These are phyloP conservation scores for Albatrellus ellisii DNA, from an alignment of 768 basidiomycete species.

Conservation along the genomic window DNA sequence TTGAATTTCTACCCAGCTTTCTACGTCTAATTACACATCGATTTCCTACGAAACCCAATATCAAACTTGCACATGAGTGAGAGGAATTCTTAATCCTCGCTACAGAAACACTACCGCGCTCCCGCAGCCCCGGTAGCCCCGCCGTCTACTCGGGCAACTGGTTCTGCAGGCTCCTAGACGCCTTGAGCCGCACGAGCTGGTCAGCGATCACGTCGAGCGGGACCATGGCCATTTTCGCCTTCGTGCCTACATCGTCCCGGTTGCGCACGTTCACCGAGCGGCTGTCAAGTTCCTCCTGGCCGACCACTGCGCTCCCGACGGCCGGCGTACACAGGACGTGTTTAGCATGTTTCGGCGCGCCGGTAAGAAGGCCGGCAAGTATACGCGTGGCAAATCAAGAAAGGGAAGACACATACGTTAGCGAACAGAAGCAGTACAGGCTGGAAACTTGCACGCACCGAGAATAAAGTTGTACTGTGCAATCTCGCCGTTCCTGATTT, in stretches of 20 bases:
- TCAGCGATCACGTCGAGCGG: conserved; percentile 56
- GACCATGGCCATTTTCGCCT: conserved; percentile 65
- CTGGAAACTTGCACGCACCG: conserved; percentile 35
- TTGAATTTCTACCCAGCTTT: too few species aligned
- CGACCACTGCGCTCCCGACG: conserved; percentile 54
- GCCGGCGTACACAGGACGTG: not conserved
- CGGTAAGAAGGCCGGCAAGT: not conserved
- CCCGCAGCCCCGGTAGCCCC: not conserved
- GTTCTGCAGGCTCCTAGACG: conserved; percentile 37
- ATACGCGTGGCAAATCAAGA: not conserved
- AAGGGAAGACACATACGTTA: conserved; percentile 3
- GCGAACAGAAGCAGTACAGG: not conserved
- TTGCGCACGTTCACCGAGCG: conserved; percentile 92
- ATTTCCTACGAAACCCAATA: too few species aligned
- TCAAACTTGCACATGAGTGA: not conserved
- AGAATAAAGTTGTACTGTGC: conserved; percentile 98
- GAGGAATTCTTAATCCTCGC: not conserved
- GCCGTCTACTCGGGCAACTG: conserved; percentile 24
- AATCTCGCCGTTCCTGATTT: conserved; percentile 93
- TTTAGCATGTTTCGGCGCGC: not conserved
- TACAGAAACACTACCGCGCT: not conserved
- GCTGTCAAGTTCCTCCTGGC: conserved; percentile 79
- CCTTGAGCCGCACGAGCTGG: conserved; percentile 66
- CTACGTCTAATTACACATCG: too few species aligned
- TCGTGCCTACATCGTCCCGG: conserved; percentile 83